phyloP scores from a whole-genome alignment of 2,329 filamentous ascomycete genomes.

The Fusarium bactridioides region DNA sequence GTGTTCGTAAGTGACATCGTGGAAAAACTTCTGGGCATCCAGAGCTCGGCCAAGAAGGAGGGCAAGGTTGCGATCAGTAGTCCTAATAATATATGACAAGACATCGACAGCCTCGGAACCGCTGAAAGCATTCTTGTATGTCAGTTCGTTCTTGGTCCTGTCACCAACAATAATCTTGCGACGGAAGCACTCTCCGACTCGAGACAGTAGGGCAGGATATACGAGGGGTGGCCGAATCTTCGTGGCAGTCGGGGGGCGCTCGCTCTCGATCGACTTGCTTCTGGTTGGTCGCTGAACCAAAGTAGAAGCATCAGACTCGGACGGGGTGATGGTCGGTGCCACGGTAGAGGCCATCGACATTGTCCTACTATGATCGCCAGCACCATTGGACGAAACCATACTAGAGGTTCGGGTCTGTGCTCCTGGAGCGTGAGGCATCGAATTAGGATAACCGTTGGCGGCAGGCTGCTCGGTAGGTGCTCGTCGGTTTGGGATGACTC shows the following conservation, averaged over 20 bases:
- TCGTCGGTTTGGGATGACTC: constrained; percentile 81
- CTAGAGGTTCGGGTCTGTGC: constrained; percentile 67
- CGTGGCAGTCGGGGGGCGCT: constrained; percentile 62
- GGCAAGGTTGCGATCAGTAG: constrained; percentile 92
- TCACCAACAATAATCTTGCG: constrained; percentile 87
- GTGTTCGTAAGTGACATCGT: constrained; percentile 98
- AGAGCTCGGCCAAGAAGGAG: constrained; percentile 88
- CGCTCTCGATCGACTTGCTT: constrained; percentile 62
- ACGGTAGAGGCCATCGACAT: constrained; percentile 95
- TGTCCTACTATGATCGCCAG: constrained; percentile 64
- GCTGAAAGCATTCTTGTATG: constrained; percentile 97
- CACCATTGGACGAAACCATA: constrained; percentile 64
- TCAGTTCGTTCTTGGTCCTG: constrained; percentile 93
- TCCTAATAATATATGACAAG: constrained; percentile 95
- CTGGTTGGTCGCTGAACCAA: constrained; percentile 65
- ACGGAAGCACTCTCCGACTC: constrained; percentile 90
- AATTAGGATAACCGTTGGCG: constrained; percentile 47
- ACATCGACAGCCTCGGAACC: constrained; percentile 95
- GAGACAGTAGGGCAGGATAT: constrained; percentile 92
- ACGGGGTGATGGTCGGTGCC: constrained; percentile 72
- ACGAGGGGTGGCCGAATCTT: constrained; percentile 82
- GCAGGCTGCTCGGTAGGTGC: constrained; percentile 53
- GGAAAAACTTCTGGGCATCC: constrained; percentile 98
- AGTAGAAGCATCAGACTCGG: constrained; percentile 61
- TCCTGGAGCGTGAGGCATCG: constrained; percentile 58